Evolutionary conservation across 768 basidiomycete genomes (phyloP), one percentile per base, ranked within the genome.

Genomic region (Kwoniella bestiolae): DNA sequence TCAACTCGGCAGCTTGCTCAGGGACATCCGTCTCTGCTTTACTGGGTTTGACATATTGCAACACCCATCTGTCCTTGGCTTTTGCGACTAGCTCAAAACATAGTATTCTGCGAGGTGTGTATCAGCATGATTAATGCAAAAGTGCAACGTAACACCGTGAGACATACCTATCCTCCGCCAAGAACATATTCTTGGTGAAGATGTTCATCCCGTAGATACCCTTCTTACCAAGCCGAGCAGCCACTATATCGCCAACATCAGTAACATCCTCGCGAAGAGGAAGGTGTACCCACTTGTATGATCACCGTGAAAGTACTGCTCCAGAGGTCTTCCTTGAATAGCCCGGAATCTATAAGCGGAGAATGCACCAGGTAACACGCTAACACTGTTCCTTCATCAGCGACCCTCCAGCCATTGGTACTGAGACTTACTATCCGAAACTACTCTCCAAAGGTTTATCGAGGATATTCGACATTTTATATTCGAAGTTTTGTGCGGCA

Each of bases 131-230:
- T n/a, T n/a, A n/a, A n/a, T n/a, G n/a, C n/a, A n/a, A n/a, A n/a
- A n/a, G n/a, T n/a, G n/a, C n/a, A n/a, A n/a, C n/a, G n/a, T n/a
- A n/a, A n/a, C 35, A 41, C 11, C 5, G 14, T 26, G 11, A 16
- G 0, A 50, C 47, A 35, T 52, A 62, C 35, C 71, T 64, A 58
- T 73, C 69, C 77, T 92, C 91, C 25, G 91, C 91, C 62, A 92
- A 87, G 79, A 92, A 94, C 91, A 92, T 94, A 83, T 93, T 94
- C 47, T 91, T 86, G 82, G 91, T 86, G 83, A 79, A 52, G 38
- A 68, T 66, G 80, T 90, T 89, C 94, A 96, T 96, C 49, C 93
- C 94, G 68, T 95, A 88, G 60, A 94, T 92, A 82, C 94, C 95
- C 83, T 96, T 94, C 26, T 87, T 83, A 11, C 95, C 95, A 49